Evolutionary conservation across 1,284 basidiomycete genomes (phyloP), one percentile per base, ranked within the genome.

Genomic region (Papiliotrema nemorosa): DNA sequence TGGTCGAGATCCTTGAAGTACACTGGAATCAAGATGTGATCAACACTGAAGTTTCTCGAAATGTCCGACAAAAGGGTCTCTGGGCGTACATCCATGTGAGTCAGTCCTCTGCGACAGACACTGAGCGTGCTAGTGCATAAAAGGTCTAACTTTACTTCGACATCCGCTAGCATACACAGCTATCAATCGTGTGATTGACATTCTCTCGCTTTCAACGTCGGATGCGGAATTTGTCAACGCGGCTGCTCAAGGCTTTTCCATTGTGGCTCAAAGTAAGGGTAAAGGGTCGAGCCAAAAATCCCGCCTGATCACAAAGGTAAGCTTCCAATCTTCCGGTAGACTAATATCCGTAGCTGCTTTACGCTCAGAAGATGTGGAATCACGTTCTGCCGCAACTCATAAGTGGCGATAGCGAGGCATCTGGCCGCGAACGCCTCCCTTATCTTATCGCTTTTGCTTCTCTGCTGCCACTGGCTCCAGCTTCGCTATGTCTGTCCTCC

Each of bases 361-460:
- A 88, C 72, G 83, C 85, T 29, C 94, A 98, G 70, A 88, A 85
- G 70, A 86, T 88, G 60, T 86, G 90, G 64, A 85, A 81, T 49
- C 72, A 75, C 22, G 77, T 91, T 6, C 76, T 97, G 13, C 90
- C 91, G 0, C 82, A 81, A 51, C 77, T 97, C 16, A 79, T 92
- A 31, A 76, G 77, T 0, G 86, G 86, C 4, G 77, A 78, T 60
- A 64, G 68, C 48, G 66, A 62, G 9, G 65, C 57, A 18, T 57
- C 58, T 5, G 76, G 57, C 4, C 52, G 54, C 53, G 60, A 49
- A n/a, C 84, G 86, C 69, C 80, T 80, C 2, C 83, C 90, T 2
- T 85, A 88, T 68, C 81, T 98, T 5, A 83, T 91, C 20, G 89
- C 91, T 1, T 80, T 98, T 14, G 84, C 89, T 0, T 85, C 85